Base-by-base conservation (phyloP, 1,284 basidiomycete species). In the Puccinia coronata region DNA sequence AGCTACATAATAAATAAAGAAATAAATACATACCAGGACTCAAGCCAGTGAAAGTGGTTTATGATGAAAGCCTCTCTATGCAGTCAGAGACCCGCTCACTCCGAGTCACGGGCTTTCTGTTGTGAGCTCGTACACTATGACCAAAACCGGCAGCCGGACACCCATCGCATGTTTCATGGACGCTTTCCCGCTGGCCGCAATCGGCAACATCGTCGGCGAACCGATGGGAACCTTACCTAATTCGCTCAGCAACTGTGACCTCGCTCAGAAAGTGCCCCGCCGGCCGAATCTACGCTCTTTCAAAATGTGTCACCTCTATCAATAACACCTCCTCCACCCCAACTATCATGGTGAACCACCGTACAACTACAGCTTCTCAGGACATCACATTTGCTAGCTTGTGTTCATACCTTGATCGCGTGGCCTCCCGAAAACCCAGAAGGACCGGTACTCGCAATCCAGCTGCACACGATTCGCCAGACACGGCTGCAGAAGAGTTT, bases 401-500 rank as follows among this genome's bases (percentile, higher is more conserved):
- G 6, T 47, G 41, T 16, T 2, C 1, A n/a, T 69, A 47, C n/a
- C 25, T 69, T 25, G 67, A 69, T 34, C 36, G 16, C n/a, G 28
- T 69, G 14, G 41, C 67, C 41, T 69, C 67, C 5, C 47, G 67
- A 69, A 69, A 69, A 49, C 41, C 67, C 20, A 9, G 20, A 9
- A 69, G 39, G 23, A 11, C 67, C 28, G 41, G 67, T 25, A 41
- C 41, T 28, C 41, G 41, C 12, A 69, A 25, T 3, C 25, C 2
- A 47, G 41, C 47, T 3, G 3, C 41, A 47, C 5, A 25, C 25
- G 41, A 47, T 28, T 41, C 65, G 20, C n/a, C 65, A 43, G 36
- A 69, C 23, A 43, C 25, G 41, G 25, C 41, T 39, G 67, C 67
- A 34, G n/a, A 69, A 69, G 41, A 69, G 8, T 77, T 77, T 67